Percentiles rank a stretch among this genome's conserved stretches.
Conservation (phyloP, 1,139 yeast genomes). For the Debaryomycetaceae sp. region DNA sequence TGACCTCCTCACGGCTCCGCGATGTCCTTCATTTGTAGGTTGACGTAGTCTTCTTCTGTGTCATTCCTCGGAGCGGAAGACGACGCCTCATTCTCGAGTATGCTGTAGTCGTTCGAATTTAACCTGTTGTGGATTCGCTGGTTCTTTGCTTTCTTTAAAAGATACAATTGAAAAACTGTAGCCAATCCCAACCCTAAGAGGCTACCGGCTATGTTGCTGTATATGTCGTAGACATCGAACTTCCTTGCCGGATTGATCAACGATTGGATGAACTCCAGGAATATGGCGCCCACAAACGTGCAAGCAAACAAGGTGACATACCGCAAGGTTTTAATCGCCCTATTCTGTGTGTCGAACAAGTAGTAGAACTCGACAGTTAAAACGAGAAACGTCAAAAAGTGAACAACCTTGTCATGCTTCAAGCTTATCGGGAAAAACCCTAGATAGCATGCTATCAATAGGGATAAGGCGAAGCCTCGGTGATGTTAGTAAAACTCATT, state of each 20-base stretch:
- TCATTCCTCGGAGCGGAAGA: neutral
- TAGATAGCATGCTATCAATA: slow-evolving; percentile 35
- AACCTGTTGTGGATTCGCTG: slow-evolving; percentile 1
- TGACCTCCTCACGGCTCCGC: neutral
- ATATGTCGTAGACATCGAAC: slow-evolving; percentile 50
- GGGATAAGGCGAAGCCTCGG: slow-evolving; percentile 25
- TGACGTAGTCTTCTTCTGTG: slow-evolving; percentile 5
- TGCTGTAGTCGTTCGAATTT: neutral
- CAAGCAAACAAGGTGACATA: slow-evolving; percentile 43
- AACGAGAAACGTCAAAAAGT: slow-evolving; percentile 46
- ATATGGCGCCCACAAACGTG: slow-evolving; percentile 42
- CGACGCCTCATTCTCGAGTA: neutral
- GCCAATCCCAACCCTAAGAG: slow-evolving; percentile 18
- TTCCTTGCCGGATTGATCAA: slow-evolving; percentile 42
- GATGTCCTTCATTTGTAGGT: slow-evolving; percentile 8
- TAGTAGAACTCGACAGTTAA: slow-evolving; percentile 55
- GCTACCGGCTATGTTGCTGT: slow-evolving; percentile 39
- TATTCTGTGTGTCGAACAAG: slow-evolving; percentile 40
- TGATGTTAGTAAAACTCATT: slow-evolving; percentile 4
- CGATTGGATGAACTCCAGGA: slow-evolving; percentile 51
- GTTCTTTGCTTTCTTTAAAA: neutral
- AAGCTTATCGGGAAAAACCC: slow-evolving; percentile 52
- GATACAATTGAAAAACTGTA: neutral
- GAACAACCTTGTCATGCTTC: slow-evolving; percentile 52
- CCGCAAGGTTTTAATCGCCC: slow-evolving; percentile 33